Evolutionary conservation across 306 rosid species (phyloP), one percentile per base, ranked within the genome.

Genomic region (Dryas alaskensis): DNA sequence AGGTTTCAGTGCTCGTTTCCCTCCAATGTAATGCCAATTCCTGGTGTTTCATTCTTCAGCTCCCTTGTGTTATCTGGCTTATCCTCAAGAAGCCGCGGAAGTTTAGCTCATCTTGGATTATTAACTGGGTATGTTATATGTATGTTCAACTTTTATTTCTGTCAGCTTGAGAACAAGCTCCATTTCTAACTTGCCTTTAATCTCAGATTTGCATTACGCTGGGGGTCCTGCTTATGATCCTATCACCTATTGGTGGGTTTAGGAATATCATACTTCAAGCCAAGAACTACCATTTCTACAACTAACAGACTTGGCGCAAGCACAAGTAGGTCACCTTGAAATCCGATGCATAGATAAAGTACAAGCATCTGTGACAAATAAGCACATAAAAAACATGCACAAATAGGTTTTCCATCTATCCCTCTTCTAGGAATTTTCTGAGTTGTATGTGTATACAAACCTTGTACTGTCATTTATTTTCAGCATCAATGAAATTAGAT

Each of bases 61-160:
- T 88, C 46, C 93, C 97, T 8, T 86, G 93, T 64, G 54, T 85
- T 7, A 89, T 92, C 71, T 92, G 97, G 93, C 93, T 92, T 8
- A 60, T 78, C 48, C 49, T 87, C 47, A 84, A 76, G 77, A 92
- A 89, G 70, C 97, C 96, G 4, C 75, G 57, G 67, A 81, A n/a
- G 57, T 88, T 74, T 10, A 74, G 92, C 85, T 75, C 83, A 42
- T 86, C 96, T 4, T 86, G 96, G 96, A 31, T 78, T 57, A 43
- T 77, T 47, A 89, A 89, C 70, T 89, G 96, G 93, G 97, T 89
- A 89, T 53, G 88, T 50, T 10, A 17, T 17, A 64, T 43, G 69
- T 11, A 64, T 44, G 13, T 9, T 78, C 37, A 31, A 31, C 37
- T 31, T 31, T 1, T 31, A 31, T 31, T 31, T 31, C 37, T 31